phyloP scores from a whole-genome alignment of 176 grass and related monocot species.

The Elaeis guineensis region DNA sequence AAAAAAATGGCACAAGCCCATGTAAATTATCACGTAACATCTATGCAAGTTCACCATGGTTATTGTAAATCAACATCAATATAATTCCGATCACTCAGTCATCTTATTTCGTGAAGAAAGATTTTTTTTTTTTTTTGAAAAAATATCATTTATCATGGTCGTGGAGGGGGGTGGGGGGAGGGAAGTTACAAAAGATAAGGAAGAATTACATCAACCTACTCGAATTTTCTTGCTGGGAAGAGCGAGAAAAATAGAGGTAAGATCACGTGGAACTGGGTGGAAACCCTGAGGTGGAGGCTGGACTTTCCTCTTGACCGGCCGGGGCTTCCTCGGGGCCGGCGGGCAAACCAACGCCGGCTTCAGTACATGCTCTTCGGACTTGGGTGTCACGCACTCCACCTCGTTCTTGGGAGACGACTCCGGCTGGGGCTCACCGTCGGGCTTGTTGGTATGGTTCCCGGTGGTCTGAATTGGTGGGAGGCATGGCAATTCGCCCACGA shows the following conservation, averaged over 20 bases:
- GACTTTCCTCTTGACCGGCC: constrained; percentile 34
- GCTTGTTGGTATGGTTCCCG: neutral
- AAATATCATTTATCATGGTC: too few relatives aligned
- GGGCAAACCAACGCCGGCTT: constrained; percentile 38
- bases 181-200: neutral
- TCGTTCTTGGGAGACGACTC: neutral
- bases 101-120: too few relatives aligned
- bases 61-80: too few relatives aligned
- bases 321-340: constrained; percentile 48
- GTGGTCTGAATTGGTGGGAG: constrained; percentile 34
- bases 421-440: neutral
- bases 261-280: constrained; percentile 45
- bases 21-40: too few relatives aligned
- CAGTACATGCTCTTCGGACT: constrained; percentile 19
- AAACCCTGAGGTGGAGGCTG: constrained; percentile 22
- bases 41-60: too few relatives aligned
- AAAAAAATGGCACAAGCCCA: too few relatives aligned
- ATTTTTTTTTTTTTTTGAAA: too few relatives aligned
- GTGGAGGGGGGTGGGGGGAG: too few relatives aligned
- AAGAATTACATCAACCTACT: constrained; percentile 5
- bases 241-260: constrained; percentile 44
- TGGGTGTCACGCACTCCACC: constrained; percentile 49
- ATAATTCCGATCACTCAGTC: too few relatives aligned
- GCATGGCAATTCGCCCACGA: constrained; percentile 34
- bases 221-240: constrained; percentile 47